phyloP scores from a whole-genome alignment of 805 yeast species.

The Wickerhamiella dianesei region DNA sequence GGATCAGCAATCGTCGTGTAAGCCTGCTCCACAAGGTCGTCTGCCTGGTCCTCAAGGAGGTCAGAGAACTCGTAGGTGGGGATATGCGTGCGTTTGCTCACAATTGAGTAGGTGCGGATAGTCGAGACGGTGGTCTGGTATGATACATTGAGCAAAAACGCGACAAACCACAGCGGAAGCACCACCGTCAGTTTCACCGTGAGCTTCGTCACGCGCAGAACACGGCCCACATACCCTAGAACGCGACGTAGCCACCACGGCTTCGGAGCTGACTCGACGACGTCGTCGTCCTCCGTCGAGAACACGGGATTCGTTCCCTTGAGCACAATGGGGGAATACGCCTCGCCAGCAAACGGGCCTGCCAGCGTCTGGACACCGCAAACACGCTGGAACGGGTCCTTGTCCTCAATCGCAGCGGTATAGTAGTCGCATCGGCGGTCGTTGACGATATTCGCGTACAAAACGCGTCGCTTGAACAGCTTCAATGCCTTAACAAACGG shows the following conservation, averaged over 20 bases:
- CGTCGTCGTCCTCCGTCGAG: too few relatives aligned
- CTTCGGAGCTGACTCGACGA: neutral
- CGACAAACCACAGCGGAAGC: conserved; percentile 52
- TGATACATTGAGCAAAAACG: conserved; percentile 36
- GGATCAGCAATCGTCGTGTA: conserved; percentile 12
- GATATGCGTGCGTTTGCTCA: conserved; percentile 4
- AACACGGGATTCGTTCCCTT: conserved; percentile 2
- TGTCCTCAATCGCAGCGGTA: conserved; percentile 53
- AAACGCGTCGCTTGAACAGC: conserved; percentile 37
- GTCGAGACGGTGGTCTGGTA: conserved; percentile 32
- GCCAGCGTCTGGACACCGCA: conserved; percentile 5
- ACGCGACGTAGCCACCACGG: neutral
- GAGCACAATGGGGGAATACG: conserved; percentile 17
- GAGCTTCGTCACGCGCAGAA: conserved; percentile 34
- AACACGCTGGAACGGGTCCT: conserved; percentile 12
- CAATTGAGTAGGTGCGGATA: conserved; percentile 21
- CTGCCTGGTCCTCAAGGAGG: conserved; percentile 17
- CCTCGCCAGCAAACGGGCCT: conserved; percentile 14
- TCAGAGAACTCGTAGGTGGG: conserved; percentile 17
- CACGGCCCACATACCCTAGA: conserved; percentile 6
- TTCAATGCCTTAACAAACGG: conserved; percentile 45
- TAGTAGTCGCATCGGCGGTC: conserved; percentile 76
- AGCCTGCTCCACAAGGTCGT: conserved; percentile 16
- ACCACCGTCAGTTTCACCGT: conserved; percentile 34
- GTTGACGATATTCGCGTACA: conserved; percentile 66